Evolutionary conservation across 352 stramenopile species (phyloP).

Genomic region (Nothophytophthora sp.): DNA sequence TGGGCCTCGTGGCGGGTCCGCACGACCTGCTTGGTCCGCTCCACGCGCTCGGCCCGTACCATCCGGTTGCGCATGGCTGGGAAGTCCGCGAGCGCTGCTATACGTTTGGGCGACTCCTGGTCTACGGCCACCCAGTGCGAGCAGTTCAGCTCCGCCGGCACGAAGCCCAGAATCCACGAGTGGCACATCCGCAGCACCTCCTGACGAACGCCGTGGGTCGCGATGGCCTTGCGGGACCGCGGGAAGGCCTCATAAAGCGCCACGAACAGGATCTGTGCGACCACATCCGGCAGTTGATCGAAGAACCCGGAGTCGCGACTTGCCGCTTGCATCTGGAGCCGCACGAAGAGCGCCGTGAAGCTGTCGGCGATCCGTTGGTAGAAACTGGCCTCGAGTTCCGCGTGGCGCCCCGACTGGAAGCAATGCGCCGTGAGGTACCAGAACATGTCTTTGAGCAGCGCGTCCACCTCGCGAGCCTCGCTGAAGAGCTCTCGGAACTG

Average conservation of each 20-base stretch:
- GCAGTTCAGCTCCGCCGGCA: constrained; percentile 43
- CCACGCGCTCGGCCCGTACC: constrained; percentile 58
- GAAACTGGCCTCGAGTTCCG: constrained; percentile 39
- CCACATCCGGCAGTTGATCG: constrained; percentile 52
- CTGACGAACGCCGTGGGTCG: constrained; percentile 27
- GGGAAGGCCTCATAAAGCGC: constrained; percentile 74
- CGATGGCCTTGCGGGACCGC: constrained; percentile 53
- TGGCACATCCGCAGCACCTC: constrained; percentile 56
- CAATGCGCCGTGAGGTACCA: constrained; percentile 66
- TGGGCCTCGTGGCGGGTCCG: constrained; percentile 46
- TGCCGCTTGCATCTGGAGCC: constrained; percentile 50
- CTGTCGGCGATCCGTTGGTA: constrained; percentile 70
- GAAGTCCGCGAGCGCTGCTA: constrained; percentile 59
- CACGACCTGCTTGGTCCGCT: constrained; percentile 57
- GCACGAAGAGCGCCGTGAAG: constrained; percentile 66
- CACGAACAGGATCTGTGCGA: constrained; percentile 66
- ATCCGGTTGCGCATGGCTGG: constrained; percentile 72
- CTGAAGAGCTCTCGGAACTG: constrained; percentile 53
- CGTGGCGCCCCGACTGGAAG: constrained; percentile 54
- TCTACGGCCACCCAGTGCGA: constrained; percentile 62
- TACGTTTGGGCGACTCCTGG: constrained; percentile 56
- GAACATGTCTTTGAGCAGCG: constrained; percentile 74
- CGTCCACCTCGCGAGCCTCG: constrained; percentile 41
- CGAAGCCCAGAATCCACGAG: constrained; percentile 67
- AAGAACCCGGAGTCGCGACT: constrained; percentile 59